Conservation (phyloP, 2,329 filamentous ascomycete species). For the Polychaeton citri region DNA sequence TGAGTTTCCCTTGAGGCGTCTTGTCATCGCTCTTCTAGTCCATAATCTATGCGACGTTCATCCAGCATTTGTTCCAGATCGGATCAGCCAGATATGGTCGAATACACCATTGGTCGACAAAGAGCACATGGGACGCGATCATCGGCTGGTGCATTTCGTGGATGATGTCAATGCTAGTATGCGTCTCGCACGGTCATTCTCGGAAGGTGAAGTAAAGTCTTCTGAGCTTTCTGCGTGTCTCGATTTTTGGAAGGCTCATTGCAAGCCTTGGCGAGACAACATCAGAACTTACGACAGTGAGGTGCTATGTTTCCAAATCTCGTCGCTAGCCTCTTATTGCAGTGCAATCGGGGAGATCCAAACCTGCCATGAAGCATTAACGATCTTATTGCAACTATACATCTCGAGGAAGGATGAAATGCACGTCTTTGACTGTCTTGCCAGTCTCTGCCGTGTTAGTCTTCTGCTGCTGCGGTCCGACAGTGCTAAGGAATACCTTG, state of each 20-base stretch:
- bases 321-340: no score
- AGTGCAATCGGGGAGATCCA: no score
- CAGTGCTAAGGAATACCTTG: no score
- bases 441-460: no score
- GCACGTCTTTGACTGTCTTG: no score
- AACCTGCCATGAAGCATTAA: no score
- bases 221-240: background rate
- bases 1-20: constrained; percentile 17
- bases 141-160: constrained; percentile 19
- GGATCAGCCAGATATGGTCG: constrained; percentile 5
- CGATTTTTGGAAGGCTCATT: background rate
- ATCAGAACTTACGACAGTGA: no score
- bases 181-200: constrained; percentile 30
- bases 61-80: constrained; percentile 9
- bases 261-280: no score
- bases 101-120: constrained; percentile 3
- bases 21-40: constrained; percentile 10
- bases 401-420: no score
- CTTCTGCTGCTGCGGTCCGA: no score
- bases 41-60: constrained; percentile 12
- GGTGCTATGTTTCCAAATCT: no score
- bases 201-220: constrained; percentile 16
- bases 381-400: no score
- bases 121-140: constrained; percentile 16
- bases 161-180: constrained; percentile 23